Evolutionary conservation across 306 rosid species (phyloP).

Genomic region (Prunus mira): DNA sequence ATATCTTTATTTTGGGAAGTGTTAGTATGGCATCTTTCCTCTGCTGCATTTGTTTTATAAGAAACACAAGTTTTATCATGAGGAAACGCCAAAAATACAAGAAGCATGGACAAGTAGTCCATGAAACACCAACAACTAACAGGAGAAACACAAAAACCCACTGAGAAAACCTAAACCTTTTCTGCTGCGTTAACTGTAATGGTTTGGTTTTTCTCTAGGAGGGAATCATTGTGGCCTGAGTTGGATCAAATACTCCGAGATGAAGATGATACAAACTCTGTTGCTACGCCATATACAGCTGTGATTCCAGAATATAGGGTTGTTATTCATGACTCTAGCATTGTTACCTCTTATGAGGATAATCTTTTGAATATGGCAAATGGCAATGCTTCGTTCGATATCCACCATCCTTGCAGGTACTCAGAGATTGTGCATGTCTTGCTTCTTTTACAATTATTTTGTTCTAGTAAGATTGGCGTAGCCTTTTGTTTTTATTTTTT

Average conservation of each 20-base stretch:
- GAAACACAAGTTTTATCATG: too few relatives aligned
- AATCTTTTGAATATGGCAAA: conserved; percentile 42
- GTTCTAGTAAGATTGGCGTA: conserved; percentile 4
- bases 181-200: not conserved
- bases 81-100: not conserved
- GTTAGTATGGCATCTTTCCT: conserved; percentile 4
- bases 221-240: conserved; percentile 80
- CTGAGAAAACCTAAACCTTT: not conserved
- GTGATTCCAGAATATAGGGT: conserved; percentile 65
- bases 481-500: not conserved
- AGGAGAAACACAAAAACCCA: too few relatives aligned
- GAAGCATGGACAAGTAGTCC: too few relatives aligned
- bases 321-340: conserved; percentile 57
- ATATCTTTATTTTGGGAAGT: conserved; percentile 2
- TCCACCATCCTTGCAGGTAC: conserved; percentile 93
- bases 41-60: not conserved
- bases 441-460: conserved; percentile 20
- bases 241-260: conserved; percentile 75
- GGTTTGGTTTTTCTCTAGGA: conserved; percentile 46
- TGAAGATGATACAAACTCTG: conserved; percentile 68
- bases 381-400: conserved; percentile 61
- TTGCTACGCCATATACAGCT: conserved; percentile 79
- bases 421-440: conserved; percentile 19
- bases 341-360: conserved; percentile 30
- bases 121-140: too few relatives aligned